Base-by-base conservation (phyloP, 208 protist species). In the Wallacemonas sp. region DNA sequence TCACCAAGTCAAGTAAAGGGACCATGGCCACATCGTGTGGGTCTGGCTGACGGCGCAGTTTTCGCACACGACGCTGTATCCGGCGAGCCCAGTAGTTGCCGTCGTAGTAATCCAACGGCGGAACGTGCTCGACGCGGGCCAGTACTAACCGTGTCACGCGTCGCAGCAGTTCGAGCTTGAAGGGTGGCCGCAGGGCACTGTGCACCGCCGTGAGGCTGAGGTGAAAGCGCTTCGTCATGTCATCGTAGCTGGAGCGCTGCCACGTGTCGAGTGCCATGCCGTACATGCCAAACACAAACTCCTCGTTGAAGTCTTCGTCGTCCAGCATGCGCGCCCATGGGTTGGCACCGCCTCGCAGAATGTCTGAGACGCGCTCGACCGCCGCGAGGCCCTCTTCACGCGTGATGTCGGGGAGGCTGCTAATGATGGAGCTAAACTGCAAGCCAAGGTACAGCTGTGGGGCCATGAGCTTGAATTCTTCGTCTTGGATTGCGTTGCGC, bases 221-320 rank as follows among this genome's bases (percentile, higher is more conserved):
- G 63, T 91, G 78, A 63, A 88, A 94, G 59, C 83, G 77, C 45
- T 77, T 85, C 2, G 81, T 92, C 71, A 96, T 80, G 72, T 96
- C 85, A 39, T 91, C 79, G 60, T 90, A 92, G 71, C 79, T 93
- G 37, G 48, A 26, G 50, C 87, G 85, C 72, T 96, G 91, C 88
- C 91, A 96, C 46, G 71, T 85, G 73, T 96, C 91, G 9, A 96
- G 78, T 2, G 91, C 82, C 83, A 89, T 91, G 65, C 87, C 85
- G 71, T 96, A 96, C 91, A 96, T 96, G 53, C 82, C 82, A 63
- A 89, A 84, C 37, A 96, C 71, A 66, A 92, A 93, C 63, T 92
- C 75, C 53, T 92, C 87, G 61, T 88, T 94, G 68, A 91, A 96
- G 71, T 96, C 91, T 46, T 96, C 91, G 71, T 96, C 91, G 66